Evolutionary conservation across 2,329 filamentous ascomycete species (phyloP), one percentile per base, ranked within the genome.

Genomic region (Colletotrichum navitas): DNA sequence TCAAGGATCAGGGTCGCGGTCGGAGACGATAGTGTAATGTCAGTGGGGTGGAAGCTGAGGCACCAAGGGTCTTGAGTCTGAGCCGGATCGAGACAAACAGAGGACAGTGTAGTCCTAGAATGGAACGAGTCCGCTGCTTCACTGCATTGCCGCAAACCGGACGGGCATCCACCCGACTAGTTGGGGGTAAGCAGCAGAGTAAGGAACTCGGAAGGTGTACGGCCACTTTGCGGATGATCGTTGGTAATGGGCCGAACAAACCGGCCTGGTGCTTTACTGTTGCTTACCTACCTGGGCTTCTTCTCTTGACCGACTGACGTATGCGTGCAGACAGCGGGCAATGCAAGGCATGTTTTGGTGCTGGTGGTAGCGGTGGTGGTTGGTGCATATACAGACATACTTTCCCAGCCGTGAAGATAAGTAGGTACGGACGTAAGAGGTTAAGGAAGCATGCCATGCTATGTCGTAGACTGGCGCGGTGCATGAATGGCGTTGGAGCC

Each of bases 61-160:
- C 68, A 63, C 68, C 68, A 63, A 55, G 68, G 65, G 68, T 68
- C 68, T 71, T 68, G 65, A 47, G 63, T 68, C 63, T 58, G 56
- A 52, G 49, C 63, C 41, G 63, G 63, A 56, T 49, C 56, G 43
- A 58, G 68, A 68, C 56, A 71, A 58, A 52, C 55, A 39, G 51
- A 34, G 41, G 43, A 34, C n/a, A 65, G 55, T 24, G 62, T 47
- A 43, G 45, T 51, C 43, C 55, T 29, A n/a, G 39, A 24, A 45
- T 55, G 63, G 63, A 51, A 49, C 56, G 49, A 49, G 21, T 29
- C 26, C 16, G 59, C 32, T 51, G 59, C 32, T 26, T 51, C 34
- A 29, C 43, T 36, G 29, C 43, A 36, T 61, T 45, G 54, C 47
- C 41, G 63, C 32, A 36, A 36, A 12, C 52, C 32, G 5, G 52